Evolutionary conservation across 1,139 yeast species (phyloP).

Genomic region (Hyphopichia fennica): DNA sequence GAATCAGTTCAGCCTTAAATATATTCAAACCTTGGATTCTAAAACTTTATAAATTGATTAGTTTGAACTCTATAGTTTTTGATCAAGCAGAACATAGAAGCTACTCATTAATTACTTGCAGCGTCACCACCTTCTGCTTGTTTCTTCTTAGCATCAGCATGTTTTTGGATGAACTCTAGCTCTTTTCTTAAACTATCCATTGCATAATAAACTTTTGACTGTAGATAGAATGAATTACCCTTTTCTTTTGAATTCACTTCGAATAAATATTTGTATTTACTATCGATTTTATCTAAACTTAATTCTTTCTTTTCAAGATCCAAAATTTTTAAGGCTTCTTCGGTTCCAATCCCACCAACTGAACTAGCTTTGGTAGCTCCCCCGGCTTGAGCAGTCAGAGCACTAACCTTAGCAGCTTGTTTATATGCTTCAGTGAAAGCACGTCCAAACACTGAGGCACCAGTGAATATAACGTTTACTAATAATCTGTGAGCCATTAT

Average conservation of each 20-base stretch:
- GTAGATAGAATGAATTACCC: slow-evolving; percentile 91
- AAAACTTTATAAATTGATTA: no score
- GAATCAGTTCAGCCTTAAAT: no score
- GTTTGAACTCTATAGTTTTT: no score
- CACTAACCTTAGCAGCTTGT: slow-evolving; percentile 89
- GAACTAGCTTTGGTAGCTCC: slow-evolving; percentile 50
- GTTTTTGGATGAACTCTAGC: slow-evolving; percentile 42
- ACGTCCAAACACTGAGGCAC: slow-evolving; percentile 92
- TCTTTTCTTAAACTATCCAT: slow-evolving; percentile 50
- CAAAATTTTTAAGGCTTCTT: slow-evolving; percentile 88
- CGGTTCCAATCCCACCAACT: slow-evolving; percentile 77
- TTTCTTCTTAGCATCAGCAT: slow-evolving; percentile 22
- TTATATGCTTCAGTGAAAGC: slow-evolving; percentile 97
- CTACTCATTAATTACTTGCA: no score
- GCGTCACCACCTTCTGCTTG: not conserved
- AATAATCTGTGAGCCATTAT: slow-evolving; percentile 84
- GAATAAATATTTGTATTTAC: slow-evolving; percentile 79
- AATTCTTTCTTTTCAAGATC: slow-evolving; percentile 67
- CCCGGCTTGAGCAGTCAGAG: slow-evolving; percentile 53
- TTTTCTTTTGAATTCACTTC: slow-evolving; percentile 89
- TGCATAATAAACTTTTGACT: slow-evolving; percentile 82
- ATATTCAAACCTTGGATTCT: no score
- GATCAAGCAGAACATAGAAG: no score
- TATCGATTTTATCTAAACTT: slow-evolving; percentile 61
- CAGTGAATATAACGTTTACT: slow-evolving; percentile 88